Evolutionary conservation across 495 filamentous ascomycete species (phyloP).

Genomic region (Hyaloscypha hepaticicola): DNA sequence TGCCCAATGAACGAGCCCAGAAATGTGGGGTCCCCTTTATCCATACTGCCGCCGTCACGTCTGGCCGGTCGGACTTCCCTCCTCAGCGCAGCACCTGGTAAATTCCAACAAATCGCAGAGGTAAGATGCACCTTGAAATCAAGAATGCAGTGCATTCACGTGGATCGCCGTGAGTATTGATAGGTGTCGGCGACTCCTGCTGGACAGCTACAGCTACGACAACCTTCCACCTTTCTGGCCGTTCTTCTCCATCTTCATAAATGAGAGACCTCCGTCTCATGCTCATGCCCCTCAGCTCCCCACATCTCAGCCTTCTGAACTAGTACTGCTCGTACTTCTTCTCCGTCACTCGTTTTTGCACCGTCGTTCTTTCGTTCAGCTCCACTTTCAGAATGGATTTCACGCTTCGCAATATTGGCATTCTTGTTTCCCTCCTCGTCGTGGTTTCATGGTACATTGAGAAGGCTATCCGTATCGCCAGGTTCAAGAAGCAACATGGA

Average conservation of each 20-base stretch:
- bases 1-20: neutral
- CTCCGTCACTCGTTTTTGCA: neutral
- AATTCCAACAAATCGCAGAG: neutral
- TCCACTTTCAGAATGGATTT: slow-evolving; percentile 3
- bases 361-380: neutral
- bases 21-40: neutral
- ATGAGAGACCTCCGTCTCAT: neutral
- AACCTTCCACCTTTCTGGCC: neutral
- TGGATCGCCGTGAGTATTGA: neutral
- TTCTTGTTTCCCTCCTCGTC: neutral
- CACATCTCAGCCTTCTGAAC: neutral
- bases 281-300: neutral
- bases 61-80: neutral
- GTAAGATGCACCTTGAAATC: neutral
- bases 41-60: neutral
- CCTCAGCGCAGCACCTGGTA: neutral
- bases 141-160: neutral
- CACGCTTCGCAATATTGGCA: neutral
- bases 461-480: slow-evolving; percentile 3
- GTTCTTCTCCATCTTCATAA: neutral
- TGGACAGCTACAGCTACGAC: neutral
- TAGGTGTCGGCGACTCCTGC: neutral
- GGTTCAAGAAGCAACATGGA: slow-evolving; percentile 23
- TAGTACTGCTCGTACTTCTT: neutral
- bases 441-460: neutral